Evolutionary conservation across 495 filamentous ascomycete species (phyloP), one percentile per base, ranked within the genome.

Genomic region (Penicillium steckii): DNA sequence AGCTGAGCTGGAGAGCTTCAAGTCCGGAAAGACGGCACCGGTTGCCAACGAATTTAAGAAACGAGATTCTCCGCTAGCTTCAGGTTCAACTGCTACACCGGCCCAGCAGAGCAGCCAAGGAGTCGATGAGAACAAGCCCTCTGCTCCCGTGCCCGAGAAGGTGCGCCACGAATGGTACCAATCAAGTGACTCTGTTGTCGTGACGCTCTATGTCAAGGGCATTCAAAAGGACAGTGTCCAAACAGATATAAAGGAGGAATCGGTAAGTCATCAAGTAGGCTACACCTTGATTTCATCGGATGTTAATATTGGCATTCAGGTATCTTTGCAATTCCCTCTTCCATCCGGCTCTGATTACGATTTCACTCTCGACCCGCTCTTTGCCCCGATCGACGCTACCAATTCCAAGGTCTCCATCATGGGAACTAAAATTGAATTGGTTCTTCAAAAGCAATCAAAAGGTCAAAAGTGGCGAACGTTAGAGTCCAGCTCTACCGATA

Each of bases 151-250:
- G 24, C 17, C 41, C 3, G 60, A 68, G 12, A 89, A 89, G 66
- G 82, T 91, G 52, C 79, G 87, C 9, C 81, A 91, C 58, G 89
- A 92, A 46, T 91, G 87, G 86, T 91, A 89, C 70, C 89, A 93
- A 60, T 88, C 82, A 3, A 59, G 62, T 6, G 79, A 83, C 3
- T 79, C 73, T 13, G 83, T 91, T 23, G 81, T 84, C 13, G 78
- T 91, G 48, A 84, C 84, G 0, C 72, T 93, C 8, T 83, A 89
- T 46, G 85, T 83, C 3, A 91, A 90, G 64, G 85, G 85, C 10
- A 77, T 91, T 0, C 77, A 81, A 4, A 85, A 86, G 57, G 85
- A 87, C 22, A 77, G 78, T 38, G 69, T 83, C 3, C 65, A 71
- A 13, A 61, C 83, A 30, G 81, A 88, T 13, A 79, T 90, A 37